phyloP scores from a whole-genome alignment of 1,284 basidiomycete species.

The Cryptococcus sp. region DNA sequence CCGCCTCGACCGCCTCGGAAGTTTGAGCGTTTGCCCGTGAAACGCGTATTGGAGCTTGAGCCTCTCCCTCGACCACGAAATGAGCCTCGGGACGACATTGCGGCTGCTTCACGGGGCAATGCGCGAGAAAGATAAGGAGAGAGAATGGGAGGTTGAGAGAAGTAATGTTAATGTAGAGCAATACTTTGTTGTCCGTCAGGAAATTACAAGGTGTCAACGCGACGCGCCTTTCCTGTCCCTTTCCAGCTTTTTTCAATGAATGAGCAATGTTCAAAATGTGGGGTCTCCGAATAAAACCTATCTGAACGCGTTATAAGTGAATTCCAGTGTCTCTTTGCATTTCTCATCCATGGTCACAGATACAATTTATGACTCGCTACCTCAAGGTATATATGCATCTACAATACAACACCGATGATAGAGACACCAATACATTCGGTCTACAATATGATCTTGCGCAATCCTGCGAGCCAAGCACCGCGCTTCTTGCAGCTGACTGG shows the following conservation, averaged over 20 bases:
- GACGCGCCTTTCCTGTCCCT: neutral
- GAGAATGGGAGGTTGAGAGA: neutral
- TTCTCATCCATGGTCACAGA: neutral
- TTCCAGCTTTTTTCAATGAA: neutral
- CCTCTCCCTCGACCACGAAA: slow-evolving; percentile 47
- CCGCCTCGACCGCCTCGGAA: slow-evolving; percentile 13
- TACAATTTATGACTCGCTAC: neutral
- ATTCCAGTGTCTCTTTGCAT: neutral
- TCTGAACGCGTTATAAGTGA: neutral
- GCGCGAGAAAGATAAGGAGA: neutral
- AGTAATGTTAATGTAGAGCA: neutral
- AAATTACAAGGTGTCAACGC: too few relatives aligned
- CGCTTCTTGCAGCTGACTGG: neutral
- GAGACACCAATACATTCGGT: neutral
- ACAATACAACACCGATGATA: neutral
- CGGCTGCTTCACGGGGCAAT: neutral
- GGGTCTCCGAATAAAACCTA: neutral
- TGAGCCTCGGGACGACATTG: slow-evolving; percentile 17
- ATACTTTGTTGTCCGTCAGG: neutral
- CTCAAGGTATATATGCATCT: neutral
- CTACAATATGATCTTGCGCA: neutral
- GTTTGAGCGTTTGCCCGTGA: slow-evolving; percentile 40
- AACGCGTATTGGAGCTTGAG: slow-evolving; percentile 49
- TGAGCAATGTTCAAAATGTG: slow-evolving; percentile 2
- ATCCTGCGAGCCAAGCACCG: neutral